These are phyloP conservation scores for Paramecium sexaurelia DNA, from an alignment of 73 alveolate genomes.

Conservation along the genomic window DNA sequence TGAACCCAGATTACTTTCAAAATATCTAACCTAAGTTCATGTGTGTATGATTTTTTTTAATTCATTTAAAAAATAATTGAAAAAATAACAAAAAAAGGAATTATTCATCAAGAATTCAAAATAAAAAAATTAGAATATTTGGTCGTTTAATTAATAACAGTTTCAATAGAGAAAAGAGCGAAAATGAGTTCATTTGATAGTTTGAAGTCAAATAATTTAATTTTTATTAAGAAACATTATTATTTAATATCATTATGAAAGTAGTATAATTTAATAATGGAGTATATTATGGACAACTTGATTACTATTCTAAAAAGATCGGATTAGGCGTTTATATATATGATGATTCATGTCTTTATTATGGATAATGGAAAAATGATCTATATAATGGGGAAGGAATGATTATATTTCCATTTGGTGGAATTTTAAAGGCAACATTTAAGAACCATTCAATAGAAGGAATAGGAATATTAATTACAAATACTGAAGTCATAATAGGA, in stretches of 20 bases:
- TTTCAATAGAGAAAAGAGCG: no score
- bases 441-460: slow-evolving; percentile 3
- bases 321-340: slow-evolving; percentile 21
- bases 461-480: background rate
- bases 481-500: slow-evolving; percentile 3
- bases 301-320: background rate
- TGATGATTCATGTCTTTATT: slow-evolving; percentile 28
- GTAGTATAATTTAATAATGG: slow-evolving; percentile 17
- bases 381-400: slow-evolving; percentile 38
- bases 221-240: no score
- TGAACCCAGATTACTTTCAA: background rate
- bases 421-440: slow-evolving; percentile 11
- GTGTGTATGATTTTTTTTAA: background rate
- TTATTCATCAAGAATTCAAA: no score
- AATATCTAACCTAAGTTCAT: background rate
- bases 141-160: no score
- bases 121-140: no score
- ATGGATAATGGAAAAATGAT: slow-evolving; percentile 35
- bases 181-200: no score
- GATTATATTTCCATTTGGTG: slow-evolving; percentile 16
- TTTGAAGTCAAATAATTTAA: no score
- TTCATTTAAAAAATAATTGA: background rate
- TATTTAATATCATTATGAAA: background rate
- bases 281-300: background rate
- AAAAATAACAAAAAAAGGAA: no score